Conservation (phyloP, 768 basidiomycete species). For the Gautieria morchelliformis region DNA sequence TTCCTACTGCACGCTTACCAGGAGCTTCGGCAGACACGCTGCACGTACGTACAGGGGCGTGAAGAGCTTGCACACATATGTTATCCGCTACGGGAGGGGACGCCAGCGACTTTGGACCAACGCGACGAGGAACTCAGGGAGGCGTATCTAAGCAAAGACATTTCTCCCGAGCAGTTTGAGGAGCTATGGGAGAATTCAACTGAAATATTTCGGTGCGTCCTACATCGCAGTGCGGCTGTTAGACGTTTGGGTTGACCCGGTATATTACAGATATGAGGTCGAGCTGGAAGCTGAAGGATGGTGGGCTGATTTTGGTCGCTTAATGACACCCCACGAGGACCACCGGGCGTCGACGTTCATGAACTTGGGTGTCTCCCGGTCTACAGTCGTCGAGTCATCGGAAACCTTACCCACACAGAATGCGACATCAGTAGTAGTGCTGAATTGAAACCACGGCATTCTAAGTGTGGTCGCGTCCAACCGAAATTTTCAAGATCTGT, state of each 20-base stretch:
- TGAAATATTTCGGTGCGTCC: constrained; percentile 35
- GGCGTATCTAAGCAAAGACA: constrained; percentile 24
- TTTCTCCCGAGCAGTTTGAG: constrained; percentile 38
- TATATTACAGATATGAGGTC: neutral
- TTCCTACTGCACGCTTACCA: constrained; percentile 46
- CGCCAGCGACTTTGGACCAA: constrained; percentile 26
- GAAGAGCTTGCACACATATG: constrained; percentile 38
- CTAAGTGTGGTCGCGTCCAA: too few relatives aligned
- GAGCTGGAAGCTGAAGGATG: constrained; percentile 3
- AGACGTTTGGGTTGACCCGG: neutral
- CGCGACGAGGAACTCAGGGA: constrained; percentile 34
- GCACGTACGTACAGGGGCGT: constrained; percentile 32
- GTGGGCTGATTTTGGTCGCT: constrained; percentile 2
- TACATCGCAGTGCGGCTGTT: neutral
- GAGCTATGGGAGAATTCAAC: constrained; percentile 45
- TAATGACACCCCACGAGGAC: neutral
- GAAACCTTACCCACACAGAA: too few relatives aligned
- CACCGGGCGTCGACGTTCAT: neutral
- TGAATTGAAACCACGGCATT: too few relatives aligned
- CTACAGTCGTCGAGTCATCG: neutral
- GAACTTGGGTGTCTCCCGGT: neutral
- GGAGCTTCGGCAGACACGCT: constrained; percentile 47
- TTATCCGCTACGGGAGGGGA: constrained; percentile 35
- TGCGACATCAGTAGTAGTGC: too few relatives aligned
- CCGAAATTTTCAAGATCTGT: too few relatives aligned